phyloP scores from a whole-genome alignment of 345 rosid genomes.

The Lenwebbia sp. region DNA sequence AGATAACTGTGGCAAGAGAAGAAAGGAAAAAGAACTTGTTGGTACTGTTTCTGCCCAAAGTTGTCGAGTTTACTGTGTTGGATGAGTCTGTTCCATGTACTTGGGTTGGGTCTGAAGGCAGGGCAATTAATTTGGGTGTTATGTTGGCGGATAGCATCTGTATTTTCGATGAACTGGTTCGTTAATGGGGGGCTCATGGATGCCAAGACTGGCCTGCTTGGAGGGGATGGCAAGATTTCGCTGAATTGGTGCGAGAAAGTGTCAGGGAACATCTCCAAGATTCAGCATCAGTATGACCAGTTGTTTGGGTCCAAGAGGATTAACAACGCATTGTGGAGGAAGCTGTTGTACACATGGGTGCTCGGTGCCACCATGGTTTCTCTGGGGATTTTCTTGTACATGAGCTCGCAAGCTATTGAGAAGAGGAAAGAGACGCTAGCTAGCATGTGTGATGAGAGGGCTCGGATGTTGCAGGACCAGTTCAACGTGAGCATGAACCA shows the following conservation, averaged over 20 bases:
- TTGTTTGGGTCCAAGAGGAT: constrained; percentile 48
- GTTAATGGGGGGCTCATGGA: constrained; percentile 38
- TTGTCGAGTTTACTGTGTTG: constrained; percentile 13
- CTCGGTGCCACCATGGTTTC: constrained; percentile 37
- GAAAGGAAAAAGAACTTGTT: not conserved
- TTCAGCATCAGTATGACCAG: constrained; percentile 47
- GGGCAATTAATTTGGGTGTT: constrained; percentile 74
- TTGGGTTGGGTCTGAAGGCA: constrained; percentile 71
- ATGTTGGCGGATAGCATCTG: constrained; percentile 69
- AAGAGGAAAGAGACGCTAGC: constrained; percentile 69
- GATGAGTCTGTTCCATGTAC: constrained; percentile 70
- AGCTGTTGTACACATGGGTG: constrained; percentile 51
- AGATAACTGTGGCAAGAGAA: not conserved
- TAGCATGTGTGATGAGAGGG: constrained; percentile 95
- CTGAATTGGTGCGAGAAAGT: constrained; percentile 49
- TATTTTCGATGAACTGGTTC: constrained; percentile 49
- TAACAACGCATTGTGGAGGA: constrained; percentile 51
- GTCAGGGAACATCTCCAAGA: constrained; percentile 27
- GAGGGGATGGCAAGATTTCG: constrained; percentile 53
- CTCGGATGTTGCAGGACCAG: constrained; percentile 98
- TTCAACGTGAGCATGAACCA: constrained; percentile 98
- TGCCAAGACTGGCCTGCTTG: constrained; percentile 29
- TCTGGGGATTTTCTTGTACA: constrained; percentile 40
- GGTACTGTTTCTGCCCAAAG: not conserved
- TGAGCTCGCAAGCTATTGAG: constrained; percentile 67